Evolutionary conservation across 202 grass and related monocot genomes (phyloP), one percentile per base, ranked within the genome.

Genomic region (Setaria viridis): DNA sequence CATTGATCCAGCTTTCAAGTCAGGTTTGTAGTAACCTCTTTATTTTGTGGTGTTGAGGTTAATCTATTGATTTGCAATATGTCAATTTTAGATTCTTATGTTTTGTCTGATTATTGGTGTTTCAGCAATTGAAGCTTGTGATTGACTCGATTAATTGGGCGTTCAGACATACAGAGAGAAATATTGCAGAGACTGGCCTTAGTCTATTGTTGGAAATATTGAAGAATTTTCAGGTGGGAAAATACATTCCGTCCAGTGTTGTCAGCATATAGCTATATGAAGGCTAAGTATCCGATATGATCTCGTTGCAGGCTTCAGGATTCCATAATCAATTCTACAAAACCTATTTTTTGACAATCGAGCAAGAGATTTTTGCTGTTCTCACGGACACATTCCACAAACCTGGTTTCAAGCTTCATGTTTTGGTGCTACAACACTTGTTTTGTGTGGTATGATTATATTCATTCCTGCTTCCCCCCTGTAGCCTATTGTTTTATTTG

Each of bases 241-340:
- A 77, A 81, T 80, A 35, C 37, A 30, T 46, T 72, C 12, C 17
- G 70, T 62, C 20, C 16, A 86, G 48, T 83, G 8, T 39, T 68
- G 3, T 64, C 25, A 39, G 32, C 35, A 32, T 82, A 62, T 59
- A 70, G 20, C 53, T 55, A 37, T 62, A 66, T 54, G 37, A 63
- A 63, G 50, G 42, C 85, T 86, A 70, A 84, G 42, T 76, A 17
- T 65, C 80, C 76, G 17, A 72, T 87, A 8, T 62, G 35, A 58
- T 87, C 45, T 47, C 47, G 21, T 87, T 87, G 16, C 90, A 99
- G 97, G 80, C 93, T 84, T 97, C 97, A 37, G 97, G 85, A 60
- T 99, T 99, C 82, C 93, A 90, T 42, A 99, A 99, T 80, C 97
- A 99, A 87, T 99, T 99, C 90, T 99, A 99, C 72, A 94, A 95